Base-by-base conservation (phyloP, 441 rosid species). In the Kokia cookei region DNA sequence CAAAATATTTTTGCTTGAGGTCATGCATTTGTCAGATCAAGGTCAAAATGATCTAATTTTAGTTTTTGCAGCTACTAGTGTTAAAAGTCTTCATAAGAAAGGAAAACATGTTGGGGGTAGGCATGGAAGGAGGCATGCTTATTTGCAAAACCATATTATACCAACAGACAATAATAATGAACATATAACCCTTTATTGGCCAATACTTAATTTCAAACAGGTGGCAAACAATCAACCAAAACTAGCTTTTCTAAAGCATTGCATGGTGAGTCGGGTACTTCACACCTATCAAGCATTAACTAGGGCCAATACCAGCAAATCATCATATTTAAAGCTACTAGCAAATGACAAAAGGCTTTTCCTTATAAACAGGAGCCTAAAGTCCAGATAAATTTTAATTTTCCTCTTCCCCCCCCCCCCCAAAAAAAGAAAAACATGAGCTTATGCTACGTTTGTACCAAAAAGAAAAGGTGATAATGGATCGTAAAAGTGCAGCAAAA, bases 401-500 rank as follows among this genome's bases (percentile, higher is more conserved):
- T 7, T 19, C 24, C 15, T 48, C 9, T 9, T 2, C 15, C 8
- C 8, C 22, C 5, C n/a, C 14, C 19, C 35, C 35, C 1, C 0
- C n/a, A n/a, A n/a, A 19, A 19, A 35, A 35, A 48, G 22, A 15
- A 67, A 8, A 14, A 35, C 58, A 27, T 15, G 42, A 66, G 7
- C 43, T n/a, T 10, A 47, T 67, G 58, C 58, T 7, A 48, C 48
- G 22, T 66, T 13, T 47, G 13, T 1, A 66, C 57, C 2, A 47
- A 24, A 6, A 65, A 45, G 29, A 45, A 22, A 35, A 3, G 22
- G 29, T 51, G 40, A 48, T 8, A 50, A 51, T 26, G 22, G 29
- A 47, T 47, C 59, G 12, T 27, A 19, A 15, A 15, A 27, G 68
- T 12, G 29, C 58, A 79, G 13, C 22, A 57, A 73, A 58, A 86